Base-by-base conservation (phyloP, 768 basidiomycete genomes). In the Lentinus tigrinus region DNA sequence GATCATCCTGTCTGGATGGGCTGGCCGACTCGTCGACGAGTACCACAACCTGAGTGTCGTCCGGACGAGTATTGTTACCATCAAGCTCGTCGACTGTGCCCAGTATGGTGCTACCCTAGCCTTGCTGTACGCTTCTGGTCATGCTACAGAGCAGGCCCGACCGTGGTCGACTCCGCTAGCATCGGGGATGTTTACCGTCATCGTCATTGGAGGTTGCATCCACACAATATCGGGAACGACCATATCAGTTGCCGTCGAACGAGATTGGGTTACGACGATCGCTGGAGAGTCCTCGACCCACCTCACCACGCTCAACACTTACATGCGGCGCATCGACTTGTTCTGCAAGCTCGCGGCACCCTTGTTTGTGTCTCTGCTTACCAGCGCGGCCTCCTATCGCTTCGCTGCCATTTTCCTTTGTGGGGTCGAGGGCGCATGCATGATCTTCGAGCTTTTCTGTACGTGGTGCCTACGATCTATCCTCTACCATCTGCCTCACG, bases 261-360 rank as follows among this genome's bases (percentile, higher is more conserved):
- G 81, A 13, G 82, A 84, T 56, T 84, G 82, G 82, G 78, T 76
- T 0, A 74, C 75, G 0, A 67, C 72, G 14, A 79, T 82, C 51
- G 72, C 78, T 0, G 64, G 67, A 1, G 73, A 69, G 0, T 72
- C 72, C 24, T 67, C 72, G 0, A 62, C 57, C 0, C 59, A 61
- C 2, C 70, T 83, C 9, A 77, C 78, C 0, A 71, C 61, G 17
- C 64, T 83, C 23, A 83, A 83, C 61, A 77, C 79, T 3, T 75
- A 65, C 47, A 69, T 77, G 42, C 62, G 74, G 36, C 72, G 73
- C 9, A 74, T 76, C 16, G 78, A 84, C 61, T 72, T 84, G 0
- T 63, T 79, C 4, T 80, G 76, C 65, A 80, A 82, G 62, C 75
- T 84, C 4, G 47, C 80, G 3, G 74, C 81, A 0, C 82, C 82